Evolutionary conservation across 1,139 yeast genomes (phyloP).

Genomic region (Kodamaea anthophila): DNA sequence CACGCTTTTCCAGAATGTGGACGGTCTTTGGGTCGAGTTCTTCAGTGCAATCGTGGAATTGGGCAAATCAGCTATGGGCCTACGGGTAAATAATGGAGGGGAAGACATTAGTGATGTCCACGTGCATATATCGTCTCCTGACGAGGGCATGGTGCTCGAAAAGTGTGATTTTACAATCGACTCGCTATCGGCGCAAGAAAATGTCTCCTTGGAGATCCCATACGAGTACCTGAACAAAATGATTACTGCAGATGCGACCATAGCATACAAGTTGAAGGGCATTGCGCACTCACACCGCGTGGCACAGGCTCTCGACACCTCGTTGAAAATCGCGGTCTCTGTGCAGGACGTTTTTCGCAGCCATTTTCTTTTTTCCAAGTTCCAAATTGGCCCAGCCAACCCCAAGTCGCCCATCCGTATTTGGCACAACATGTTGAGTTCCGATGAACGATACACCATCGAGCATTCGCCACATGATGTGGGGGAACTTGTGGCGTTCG

Average conservation of each 20-base stretch:
- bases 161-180: no score
- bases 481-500: constrained; percentile 44
- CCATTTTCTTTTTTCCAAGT: constrained; percentile 54
- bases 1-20: constrained; percentile 14
- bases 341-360: constrained; percentile 70
- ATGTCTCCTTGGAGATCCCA: constrained; percentile 18
- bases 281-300: constrained; percentile 18
- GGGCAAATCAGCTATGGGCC: constrained; percentile 18
- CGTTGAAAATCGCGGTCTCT: constrained; percentile 57
- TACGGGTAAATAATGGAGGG: constrained; percentile 19
- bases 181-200: constrained; percentile 13
- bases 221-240: constrained; percentile 19
- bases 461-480: constrained; percentile 10
- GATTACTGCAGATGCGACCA: constrained; percentile 22
- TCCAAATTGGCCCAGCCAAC: constrained; percentile 58
- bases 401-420: constrained; percentile 51
- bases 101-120: constrained; percentile 11
- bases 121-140: constrained; percentile 13
- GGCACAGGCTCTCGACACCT: constrained; percentile 38
- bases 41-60: constrained; percentile 15
- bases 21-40: constrained; percentile 21
- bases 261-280: constrained; percentile 24
- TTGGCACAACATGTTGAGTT: constrained; percentile 35
- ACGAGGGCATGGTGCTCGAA: no score
- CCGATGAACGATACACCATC: constrained; percentile 34